Evolutionary conservation across 1,139 yeast genomes (phyloP).

Genomic region (Arxiozyma bovina): DNA sequence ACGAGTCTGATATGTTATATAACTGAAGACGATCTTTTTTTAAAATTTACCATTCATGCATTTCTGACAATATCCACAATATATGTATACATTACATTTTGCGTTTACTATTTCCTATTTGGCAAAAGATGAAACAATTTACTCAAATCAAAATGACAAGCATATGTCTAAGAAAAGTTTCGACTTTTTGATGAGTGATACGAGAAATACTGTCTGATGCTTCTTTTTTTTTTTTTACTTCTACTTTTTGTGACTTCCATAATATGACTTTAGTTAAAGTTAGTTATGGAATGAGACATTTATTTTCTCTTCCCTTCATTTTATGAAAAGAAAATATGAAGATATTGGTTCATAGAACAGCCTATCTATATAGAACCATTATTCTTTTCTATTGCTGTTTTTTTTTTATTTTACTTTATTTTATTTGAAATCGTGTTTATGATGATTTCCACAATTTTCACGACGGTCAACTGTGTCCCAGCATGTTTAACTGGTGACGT

Average conservation of each 20-base stretch:
- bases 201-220: constrained; percentile 27
- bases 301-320: neutral
- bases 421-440: constrained; percentile 42
- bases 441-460: constrained; percentile 85
- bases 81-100: constrained; percentile 5
- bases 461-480: constrained; percentile 99
- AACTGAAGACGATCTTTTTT: constrained; percentile 82
- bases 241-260: neutral
- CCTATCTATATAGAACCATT: neutral
- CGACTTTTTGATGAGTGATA: constrained; percentile 20
- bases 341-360: neutral
- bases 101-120: constrained; percentile 12
- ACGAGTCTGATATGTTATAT: constrained; percentile 89
- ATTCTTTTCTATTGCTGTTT: neutral
- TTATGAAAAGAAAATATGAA: no score
- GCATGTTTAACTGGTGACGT: constrained; percentile 60
- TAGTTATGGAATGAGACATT: neutral
- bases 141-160: constrained; percentile 58
- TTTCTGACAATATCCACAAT: constrained; percentile 45
- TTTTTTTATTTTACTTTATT: neutral
- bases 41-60: constrained; percentile 86
- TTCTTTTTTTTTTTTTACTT: neutral
- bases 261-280: neutral
- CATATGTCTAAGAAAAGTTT: constrained; percentile 79
- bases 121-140: constrained; percentile 56